Evolutionary conservation across 805 yeast species (phyloP), one percentile per base, ranked within the genome.

Genomic region (Lachancea fermentati): DNA sequence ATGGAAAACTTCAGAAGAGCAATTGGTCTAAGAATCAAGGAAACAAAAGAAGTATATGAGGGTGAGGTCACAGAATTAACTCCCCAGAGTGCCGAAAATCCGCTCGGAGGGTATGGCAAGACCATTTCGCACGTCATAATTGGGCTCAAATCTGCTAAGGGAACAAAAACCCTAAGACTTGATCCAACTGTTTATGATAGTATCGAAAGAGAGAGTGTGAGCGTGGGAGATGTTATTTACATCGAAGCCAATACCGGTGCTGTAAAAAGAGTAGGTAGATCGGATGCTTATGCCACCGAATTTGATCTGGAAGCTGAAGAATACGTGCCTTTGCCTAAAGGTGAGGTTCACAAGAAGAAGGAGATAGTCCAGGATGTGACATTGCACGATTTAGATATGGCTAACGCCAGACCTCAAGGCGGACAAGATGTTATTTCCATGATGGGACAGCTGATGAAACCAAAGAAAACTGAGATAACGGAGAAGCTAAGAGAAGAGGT

Each of bases 221-320:
- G 89, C 26, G 83, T 91, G 18, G 99, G 99, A 39, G 99, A 93
- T 65, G 97, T 93, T 37, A 88, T 93, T 48, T 91, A 94, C 61
- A 87, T 93, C 50, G 99, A 93, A 67, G 85, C 97, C 44, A 91
- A 94, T 58, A 91, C 97, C 12, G 99, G 99, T 31, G 87, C 96
- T 16, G 96, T 93, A 30, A 91, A 91, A 58, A 75, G 97, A 57
- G 95, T 93, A 18, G 99, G 99, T 39, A 78, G 99, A 63, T 85
- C 95, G n/a, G 97, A 93, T 63, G 96, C 97, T 0, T 88, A 88
- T 57, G 97, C 98, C 17, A 88, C 98, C 7, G 99, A 93, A 67
- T 93, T 89, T 55, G 99, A 93, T 65, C 76, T 94, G 45, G 97
- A 93, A 72, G 96, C 97, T 19, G 97, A 94, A 67, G 97, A 93